Conservation (phyloP, 2,329 filamentous ascomycete genomes). For the Cordyceps javanica region DNA sequence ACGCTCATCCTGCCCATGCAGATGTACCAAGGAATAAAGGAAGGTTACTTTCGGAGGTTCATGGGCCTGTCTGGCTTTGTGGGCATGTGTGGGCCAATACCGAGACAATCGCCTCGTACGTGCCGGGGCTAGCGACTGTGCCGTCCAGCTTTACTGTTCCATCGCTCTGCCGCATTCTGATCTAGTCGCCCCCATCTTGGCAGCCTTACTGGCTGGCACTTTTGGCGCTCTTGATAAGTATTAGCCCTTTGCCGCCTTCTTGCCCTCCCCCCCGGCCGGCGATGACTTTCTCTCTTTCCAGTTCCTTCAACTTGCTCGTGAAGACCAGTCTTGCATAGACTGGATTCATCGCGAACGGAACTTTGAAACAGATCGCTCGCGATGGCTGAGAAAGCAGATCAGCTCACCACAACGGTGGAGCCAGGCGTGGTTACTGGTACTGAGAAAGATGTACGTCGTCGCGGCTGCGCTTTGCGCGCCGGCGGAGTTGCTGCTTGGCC, state of each 20-base stretch:
- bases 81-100: neutral
- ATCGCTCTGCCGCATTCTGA: neutral
- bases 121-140: neutral
- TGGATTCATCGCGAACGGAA: neutral
- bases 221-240: neutral
- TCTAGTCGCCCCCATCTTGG: neutral
- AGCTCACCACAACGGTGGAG: neutral
- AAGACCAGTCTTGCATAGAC: neutral
- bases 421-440: neutral
- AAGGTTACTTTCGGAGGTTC: too few species aligned
- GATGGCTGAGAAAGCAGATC: constrained; percentile 1
- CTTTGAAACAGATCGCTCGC: neutral
- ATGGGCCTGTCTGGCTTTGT: neutral
- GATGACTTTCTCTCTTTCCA: too few species aligned
- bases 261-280: neutral
- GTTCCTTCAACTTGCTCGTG: neutral
- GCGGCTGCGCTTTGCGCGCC: neutral
- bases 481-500: neutral
- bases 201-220: neutral
- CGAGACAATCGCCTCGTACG: neutral
- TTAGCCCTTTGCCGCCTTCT: neutral
- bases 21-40: too few species aligned
- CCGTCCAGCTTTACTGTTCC: neutral
- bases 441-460: neutral
- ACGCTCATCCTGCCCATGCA: too few species aligned